A percentile compares a stretch with the other conserved stretches of the same genome.
Evolutionary conservation across 257 asterid genomes (phyloP).

Genomic region (Solanum virginianum): DNA sequence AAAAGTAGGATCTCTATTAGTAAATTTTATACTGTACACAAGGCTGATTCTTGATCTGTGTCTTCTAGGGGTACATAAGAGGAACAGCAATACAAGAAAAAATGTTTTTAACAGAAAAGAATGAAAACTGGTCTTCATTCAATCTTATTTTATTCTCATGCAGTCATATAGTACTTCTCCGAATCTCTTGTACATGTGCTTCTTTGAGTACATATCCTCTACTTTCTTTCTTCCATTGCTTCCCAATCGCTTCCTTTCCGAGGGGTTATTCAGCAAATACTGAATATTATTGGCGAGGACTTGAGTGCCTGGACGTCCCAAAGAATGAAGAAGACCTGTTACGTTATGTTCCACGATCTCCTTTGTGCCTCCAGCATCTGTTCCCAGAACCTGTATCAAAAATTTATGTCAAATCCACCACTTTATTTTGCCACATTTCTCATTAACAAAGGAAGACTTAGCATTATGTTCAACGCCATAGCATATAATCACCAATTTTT

Average conservation of each 20-base stretch:
- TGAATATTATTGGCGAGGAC: conserved; percentile 56
- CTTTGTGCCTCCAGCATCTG: conserved; percentile 85
- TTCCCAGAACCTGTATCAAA: conserved; percentile 70
- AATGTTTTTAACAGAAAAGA: background rate
- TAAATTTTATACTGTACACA: background rate
- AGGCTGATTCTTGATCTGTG: background rate
- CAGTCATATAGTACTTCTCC: conserved; percentile 79
- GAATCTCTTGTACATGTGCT: conserved; percentile 82
- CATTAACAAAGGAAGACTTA: background rate
- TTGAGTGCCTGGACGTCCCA: conserved; percentile 67
- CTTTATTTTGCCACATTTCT: background rate
- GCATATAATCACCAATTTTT: background rate
- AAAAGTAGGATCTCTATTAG: background rate
- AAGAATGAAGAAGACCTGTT: conserved; percentile 83
- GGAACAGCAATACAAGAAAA: background rate
- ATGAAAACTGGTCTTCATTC: background rate
- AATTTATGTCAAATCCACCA: background rate
- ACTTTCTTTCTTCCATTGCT: conserved; percentile 69
- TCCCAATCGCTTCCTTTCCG: conserved; percentile 68
- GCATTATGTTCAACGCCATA: background rate
- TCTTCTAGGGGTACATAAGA: background rate
- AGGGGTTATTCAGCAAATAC: conserved; percentile 45
- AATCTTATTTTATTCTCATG: conserved; percentile 63
- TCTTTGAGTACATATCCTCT: conserved; percentile 73
- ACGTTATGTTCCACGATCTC: conserved; percentile 76